phyloP scores from a whole-genome alignment of 2,329 filamentous ascomycete species.

The Juglanconis sp. region DNA sequence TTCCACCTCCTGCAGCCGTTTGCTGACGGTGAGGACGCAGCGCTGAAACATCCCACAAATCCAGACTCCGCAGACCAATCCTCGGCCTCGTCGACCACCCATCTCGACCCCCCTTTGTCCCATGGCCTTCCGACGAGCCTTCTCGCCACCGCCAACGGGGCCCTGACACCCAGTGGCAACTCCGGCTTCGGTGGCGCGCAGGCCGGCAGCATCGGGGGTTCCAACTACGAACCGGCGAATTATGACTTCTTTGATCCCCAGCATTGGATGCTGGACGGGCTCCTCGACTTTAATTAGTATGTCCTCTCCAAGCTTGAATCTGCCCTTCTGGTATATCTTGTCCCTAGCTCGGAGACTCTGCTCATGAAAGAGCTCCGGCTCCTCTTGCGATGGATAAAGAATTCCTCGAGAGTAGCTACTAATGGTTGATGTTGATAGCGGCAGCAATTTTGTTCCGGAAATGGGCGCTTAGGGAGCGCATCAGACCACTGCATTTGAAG shows the following conservation, averaged over 20 bases:
- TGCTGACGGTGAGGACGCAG: slow-evolving; percentile 36
- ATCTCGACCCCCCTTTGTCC: slow-evolving; percentile 59
- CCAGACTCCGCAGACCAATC: slow-evolving; percentile 75
- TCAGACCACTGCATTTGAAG: neutral
- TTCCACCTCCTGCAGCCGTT: slow-evolving; percentile 11
- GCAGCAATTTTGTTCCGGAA: slow-evolving; percentile 16
- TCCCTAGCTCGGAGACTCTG: slow-evolving; percentile 26
- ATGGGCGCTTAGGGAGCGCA: slow-evolving; percentile 38
- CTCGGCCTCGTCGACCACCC: slow-evolving; percentile 64
- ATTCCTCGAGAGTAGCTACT: neutral
- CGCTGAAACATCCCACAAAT: slow-evolving; percentile 82
- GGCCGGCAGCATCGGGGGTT: slow-evolving; percentile 45
- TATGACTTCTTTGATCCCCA: slow-evolving; percentile 91
- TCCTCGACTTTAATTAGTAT: slow-evolving; percentile 72
- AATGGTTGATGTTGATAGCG: neutral
- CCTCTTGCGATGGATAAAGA: neutral
- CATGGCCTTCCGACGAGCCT: slow-evolving; percentile 47
- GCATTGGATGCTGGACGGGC: slow-evolving; percentile 88
- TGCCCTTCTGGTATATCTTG: slow-evolving; percentile 24
- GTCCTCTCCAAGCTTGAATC: slow-evolving; percentile 26
- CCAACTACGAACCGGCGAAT: slow-evolving; percentile 63
- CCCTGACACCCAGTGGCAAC: slow-evolving; percentile 49
- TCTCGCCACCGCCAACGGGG: slow-evolving; percentile 47
- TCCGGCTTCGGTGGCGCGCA: slow-evolving; percentile 42
- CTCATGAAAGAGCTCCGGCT: slow-evolving; percentile 40